Evolutionary conservation across 306 rosid species (phyloP), one percentile per base, ranked within the genome.

Genomic region (Begonia peltatifolia): DNA sequence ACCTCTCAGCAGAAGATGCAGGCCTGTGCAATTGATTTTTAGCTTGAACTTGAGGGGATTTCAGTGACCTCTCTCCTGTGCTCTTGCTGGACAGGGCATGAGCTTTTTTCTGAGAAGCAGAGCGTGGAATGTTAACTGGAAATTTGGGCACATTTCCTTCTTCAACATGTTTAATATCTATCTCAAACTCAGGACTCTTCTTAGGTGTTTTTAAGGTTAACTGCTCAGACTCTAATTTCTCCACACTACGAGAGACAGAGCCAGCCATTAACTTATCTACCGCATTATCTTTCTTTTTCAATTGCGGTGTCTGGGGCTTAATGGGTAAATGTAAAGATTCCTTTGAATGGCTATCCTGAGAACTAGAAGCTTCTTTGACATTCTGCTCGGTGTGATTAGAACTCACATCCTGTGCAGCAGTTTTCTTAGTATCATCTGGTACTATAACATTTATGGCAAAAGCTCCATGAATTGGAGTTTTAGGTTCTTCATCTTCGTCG

Each of bases 401-500:
- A 57, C 68, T 69, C 63, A 70, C 73, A 43, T 52, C 42, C 14
- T 56, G 68, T 58, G 63, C 72, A 68, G 60, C 68, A 55, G 54
- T 70, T 23, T 60, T 60, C 74, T 72, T 92, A 64, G 42, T 57
- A 64, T 64, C 68, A 59, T 75, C 92, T 51, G 83, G 62, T 54
- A 46, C 68, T 61, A 63, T 18, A 10, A 71, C 41, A 71, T 47
- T 76, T 68, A 71, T 70, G 38, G 79, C 72, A 67, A 79, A 77
- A 48, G 88, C 96, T 70, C 94, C 96, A 63, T 86, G 88, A 69
- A 92, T 69, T 12, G 94, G 99, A 64, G 99, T 92, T 73, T 83
- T 92, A 15, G 94, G 88, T 5, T 57, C 61, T 63, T 74, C 66
- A 0, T 76, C 95, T 6, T 78, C 94, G 11, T 83, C 38, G 38